phyloP scores from a whole-genome alignment of 2,329 filamentous ascomycete species.

The Alternaria sp. region DNA sequence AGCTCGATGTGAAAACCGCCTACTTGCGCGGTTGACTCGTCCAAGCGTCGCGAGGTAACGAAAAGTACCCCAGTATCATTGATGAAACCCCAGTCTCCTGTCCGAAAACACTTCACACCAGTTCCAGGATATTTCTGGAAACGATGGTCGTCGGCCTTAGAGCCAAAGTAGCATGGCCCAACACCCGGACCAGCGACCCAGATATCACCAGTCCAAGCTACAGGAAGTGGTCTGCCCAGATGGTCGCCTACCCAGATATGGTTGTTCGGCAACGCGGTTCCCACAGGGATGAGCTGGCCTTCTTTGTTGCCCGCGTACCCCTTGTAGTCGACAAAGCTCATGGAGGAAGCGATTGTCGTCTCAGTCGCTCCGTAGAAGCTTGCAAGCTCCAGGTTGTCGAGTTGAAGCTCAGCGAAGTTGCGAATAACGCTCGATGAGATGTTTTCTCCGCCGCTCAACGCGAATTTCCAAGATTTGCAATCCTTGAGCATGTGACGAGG shows the following conservation, averaged over 20 bases:
- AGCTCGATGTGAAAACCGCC: background rate
- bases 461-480: background rate
- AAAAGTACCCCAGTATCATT: background rate
- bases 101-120: background rate
- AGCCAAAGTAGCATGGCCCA: background rate
- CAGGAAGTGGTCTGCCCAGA: background rate
- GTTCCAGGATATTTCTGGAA: background rate
- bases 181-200: background rate
- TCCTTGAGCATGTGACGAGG: background rate
- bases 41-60: background rate
- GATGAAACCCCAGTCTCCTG: background rate
- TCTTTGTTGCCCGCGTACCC: background rate
- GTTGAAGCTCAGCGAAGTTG: background rate
- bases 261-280: background rate
- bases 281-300: slow-evolving; percentile 1
- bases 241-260: background rate
- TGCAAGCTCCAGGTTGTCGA: background rate
- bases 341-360: background rate
- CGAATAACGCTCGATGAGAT: background rate
- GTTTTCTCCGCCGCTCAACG: background rate
- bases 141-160: background rate
- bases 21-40: background rate
- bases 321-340: slow-evolving; percentile 1
- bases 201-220: slow-evolving; percentile 2
- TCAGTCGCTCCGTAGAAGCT: background rate